Evolutionary conservation across 345 rosid species (phyloP).

Genomic region (Corchorus olitorius): DNA sequence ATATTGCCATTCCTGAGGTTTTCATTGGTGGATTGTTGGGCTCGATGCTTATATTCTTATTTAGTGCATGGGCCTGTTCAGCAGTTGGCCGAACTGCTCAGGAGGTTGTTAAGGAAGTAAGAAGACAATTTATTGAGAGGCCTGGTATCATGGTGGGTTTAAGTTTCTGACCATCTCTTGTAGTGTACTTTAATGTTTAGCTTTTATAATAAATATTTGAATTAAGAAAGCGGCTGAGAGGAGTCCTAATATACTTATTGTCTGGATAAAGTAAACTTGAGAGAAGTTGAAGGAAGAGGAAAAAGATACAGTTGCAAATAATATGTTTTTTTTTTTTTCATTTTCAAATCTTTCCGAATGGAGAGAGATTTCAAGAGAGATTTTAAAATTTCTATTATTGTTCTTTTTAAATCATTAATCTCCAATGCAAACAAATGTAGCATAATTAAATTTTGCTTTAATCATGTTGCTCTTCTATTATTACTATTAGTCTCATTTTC

Average conservation of each 20-base stretch:
- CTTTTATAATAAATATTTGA: neutral
- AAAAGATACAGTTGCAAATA: neutral
- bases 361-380: neutral
- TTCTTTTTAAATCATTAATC: conserved; percentile 3
- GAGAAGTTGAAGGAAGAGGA: neutral
- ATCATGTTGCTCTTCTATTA: neutral
- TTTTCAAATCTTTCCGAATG: neutral
- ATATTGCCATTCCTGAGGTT: conserved; percentile 96
- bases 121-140: conserved; percentile 97
- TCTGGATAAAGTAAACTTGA: neutral
- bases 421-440: neutral
- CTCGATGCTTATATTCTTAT: conserved; percentile 91
- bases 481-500: neutral
- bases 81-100: conserved; percentile 99
- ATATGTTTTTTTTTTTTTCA: neutral
- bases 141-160: conserved; percentile 95
- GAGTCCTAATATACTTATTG: neutral
- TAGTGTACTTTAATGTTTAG: neutral
- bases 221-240: neutral
- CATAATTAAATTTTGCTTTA: neutral
- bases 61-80: conserved; percentile 96
- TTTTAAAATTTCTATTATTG: neutral
- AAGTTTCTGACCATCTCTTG: neutral
- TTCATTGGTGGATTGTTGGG: conserved; percentile 95
- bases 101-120: conserved; percentile 98